Evolutionary conservation across 495 filamentous ascomycete genomes (phyloP).

Genomic region (Monascus purpureus): DNA sequence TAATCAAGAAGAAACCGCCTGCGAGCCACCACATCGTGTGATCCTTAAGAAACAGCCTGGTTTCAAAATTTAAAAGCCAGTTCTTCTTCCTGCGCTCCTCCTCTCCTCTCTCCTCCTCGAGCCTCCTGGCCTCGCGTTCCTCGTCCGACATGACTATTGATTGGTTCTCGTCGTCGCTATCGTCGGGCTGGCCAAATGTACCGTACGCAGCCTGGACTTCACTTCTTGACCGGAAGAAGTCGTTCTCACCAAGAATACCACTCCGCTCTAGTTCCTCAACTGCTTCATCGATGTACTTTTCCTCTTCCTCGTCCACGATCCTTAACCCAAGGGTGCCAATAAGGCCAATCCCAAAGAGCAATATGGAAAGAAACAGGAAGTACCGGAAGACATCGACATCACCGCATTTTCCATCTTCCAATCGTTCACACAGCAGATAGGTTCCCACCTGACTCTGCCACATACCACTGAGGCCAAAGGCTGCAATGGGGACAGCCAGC

Average conservation of each 20-base stretch:
- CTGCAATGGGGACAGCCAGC: constrained; percentile 78
- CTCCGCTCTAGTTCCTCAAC: constrained; percentile 75
- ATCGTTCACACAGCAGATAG: constrained; percentile 53
- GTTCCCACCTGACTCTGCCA: constrained; percentile 86
- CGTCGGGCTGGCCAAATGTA: constrained; percentile 24
- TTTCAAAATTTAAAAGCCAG: constrained; percentile 79
- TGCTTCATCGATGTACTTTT: constrained; percentile 71
- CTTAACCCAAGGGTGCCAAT: constrained; percentile 58
- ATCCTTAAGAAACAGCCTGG: constrained; percentile 66
- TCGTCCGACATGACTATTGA: constrained; percentile 27
- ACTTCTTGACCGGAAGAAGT: constrained; percentile 38
- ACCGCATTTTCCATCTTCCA: constrained; percentile 46
- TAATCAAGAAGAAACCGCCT: constrained; percentile 82
- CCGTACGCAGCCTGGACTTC: constrained; percentile 36
- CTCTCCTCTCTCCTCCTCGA: constrained; percentile 39
- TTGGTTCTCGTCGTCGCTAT: constrained; percentile 9
- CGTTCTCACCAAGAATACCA: constrained; percentile 62
- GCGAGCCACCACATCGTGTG: constrained; percentile 93
- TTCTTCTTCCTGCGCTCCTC: constrained; percentile 65
- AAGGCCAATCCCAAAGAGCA: constrained; percentile 54
- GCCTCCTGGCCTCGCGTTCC: constrained; percentile 27
- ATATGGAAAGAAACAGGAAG: constrained; percentile 64
- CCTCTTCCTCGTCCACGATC: constrained; percentile 47
- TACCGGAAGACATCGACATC: constrained; percentile 78
- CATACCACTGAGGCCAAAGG: constrained; percentile 86